A percentile compares a stretch with the other conserved stretches of the same genome.
Evolutionary conservation across 108 stramenopile species (phyloP).

Genomic region (Cyclotella baltica): DNA sequence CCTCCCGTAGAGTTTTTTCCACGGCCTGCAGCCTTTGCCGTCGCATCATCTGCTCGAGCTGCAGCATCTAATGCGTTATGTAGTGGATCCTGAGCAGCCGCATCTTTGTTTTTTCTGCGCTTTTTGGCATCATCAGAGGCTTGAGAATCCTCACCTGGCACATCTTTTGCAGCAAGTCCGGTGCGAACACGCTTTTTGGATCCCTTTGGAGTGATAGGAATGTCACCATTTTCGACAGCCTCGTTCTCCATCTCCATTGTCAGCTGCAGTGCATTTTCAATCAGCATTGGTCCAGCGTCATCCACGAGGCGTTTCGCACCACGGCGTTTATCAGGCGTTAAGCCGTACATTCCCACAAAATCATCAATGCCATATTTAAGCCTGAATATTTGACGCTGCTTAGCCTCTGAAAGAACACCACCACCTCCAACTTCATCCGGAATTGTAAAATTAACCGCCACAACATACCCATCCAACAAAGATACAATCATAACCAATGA

Average conservation of each 20-base stretch:
- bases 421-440: slow-evolving; percentile 77
- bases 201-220: slow-evolving; percentile 41
- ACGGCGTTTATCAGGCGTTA: slow-evolving; percentile 17
- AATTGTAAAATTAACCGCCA: slow-evolving; percentile 73
- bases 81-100: slow-evolving; percentile 51
- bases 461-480: slow-evolving; percentile 84
- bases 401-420: slow-evolving; percentile 51
- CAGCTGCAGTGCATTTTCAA: slow-evolving; percentile 87
- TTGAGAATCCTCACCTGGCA: slow-evolving; percentile 27
- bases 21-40: slow-evolving; percentile 21
- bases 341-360: slow-evolving; percentile 34
- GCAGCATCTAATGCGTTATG: slow-evolving; percentile 70
- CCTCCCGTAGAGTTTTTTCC: neutral
- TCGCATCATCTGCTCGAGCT: slow-evolving; percentile 40
- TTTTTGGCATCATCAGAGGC: slow-evolving; percentile 17
- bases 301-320: slow-evolving; percentile 68
- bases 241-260: slow-evolving; percentile 66
- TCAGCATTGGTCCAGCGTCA: slow-evolving; percentile 73
- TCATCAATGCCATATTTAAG: slow-evolving; percentile 83
- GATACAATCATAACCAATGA: slow-evolving; percentile 73
- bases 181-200: slow-evolving; percentile 75
- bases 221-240: slow-evolving; percentile 35
- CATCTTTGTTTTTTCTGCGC: slow-evolving; percentile 37
- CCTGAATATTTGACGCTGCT: slow-evolving; percentile 72
- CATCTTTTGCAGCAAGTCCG: slow-evolving; percentile 50